Evolutionary conservation across 768 basidiomycete genomes (phyloP), one percentile per base, ranked within the genome.

Genomic region (Suillus paluster): DNA sequence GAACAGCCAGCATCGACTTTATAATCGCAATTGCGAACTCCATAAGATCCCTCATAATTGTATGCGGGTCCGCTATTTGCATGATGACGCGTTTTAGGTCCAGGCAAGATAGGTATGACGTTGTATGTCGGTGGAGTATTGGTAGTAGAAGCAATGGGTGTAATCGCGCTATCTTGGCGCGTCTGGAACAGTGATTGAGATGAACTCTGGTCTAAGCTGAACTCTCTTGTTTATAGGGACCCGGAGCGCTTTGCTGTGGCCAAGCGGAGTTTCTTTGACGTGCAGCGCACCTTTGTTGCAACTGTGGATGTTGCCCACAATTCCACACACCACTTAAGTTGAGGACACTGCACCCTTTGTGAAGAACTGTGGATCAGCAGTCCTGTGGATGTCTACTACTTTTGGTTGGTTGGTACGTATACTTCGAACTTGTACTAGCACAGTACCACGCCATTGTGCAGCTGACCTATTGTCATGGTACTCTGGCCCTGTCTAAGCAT

Each of bases 231-330:
- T 55, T 55, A 55, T 55, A 2, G 6, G 53, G 11, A 38, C 23
- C 15, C 17, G 23, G 23, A 4, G 39, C 38, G 36, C 36, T 55
- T 55, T 55, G 54, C 54, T 55, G 54, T 55, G 38, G 54, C 5
- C 54, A 12, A 39, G 23, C 54, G 54, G 54, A 55, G 54, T 55
- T 55, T 17, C 17, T 25, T 10, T 12, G 44, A 45, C n/a, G 44
- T 46, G 45, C 10, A 45, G 45, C n/a, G 17, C 10, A 39, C 54
- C 54, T 55, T 55, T 55, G 53, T 54, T 54, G 53, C 14, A 6
- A 54, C 21, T 23, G 54, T 55, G 54, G 54, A 55, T 23, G 21
- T 38, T 19, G n/a, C 19, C 36, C 21, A 54, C 36, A 55, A 19
- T 39, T 4, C 54, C 27, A 25, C 54, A 39, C 54, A 38, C 54